phyloP scores from a whole-genome alignment of 495 filamentous ascomycete species.

The Oidiodendron maius region DNA sequence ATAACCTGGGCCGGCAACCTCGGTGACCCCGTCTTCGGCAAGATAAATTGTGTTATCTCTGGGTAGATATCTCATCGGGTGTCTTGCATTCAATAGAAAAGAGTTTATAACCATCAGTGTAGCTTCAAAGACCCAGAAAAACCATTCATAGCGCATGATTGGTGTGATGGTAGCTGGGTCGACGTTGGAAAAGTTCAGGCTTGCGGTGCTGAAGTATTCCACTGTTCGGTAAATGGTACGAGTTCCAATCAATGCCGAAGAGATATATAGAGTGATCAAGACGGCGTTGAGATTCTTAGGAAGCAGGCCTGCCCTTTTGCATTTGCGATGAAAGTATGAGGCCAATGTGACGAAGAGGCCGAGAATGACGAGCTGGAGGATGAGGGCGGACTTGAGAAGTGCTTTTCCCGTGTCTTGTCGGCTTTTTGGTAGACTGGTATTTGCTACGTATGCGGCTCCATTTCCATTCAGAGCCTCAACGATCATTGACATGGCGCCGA shows the following conservation, averaged over 20 bases:
- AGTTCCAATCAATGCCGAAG: slow-evolving; percentile 50
- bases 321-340: slow-evolving; percentile 53
- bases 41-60: slow-evolving; percentile 59
- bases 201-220: slow-evolving; percentile 47
- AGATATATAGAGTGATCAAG: slow-evolving; percentile 56
- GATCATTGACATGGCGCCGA: slow-evolving; percentile 53
- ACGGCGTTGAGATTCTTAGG: slow-evolving; percentile 50
- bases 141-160: slow-evolving; percentile 61
- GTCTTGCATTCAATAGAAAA: slow-evolving; percentile 54
- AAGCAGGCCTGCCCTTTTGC: slow-evolving; percentile 43
- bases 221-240: slow-evolving; percentile 64
- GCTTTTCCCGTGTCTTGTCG: slow-evolving; percentile 48
- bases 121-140: slow-evolving; percentile 68
- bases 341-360: slow-evolving; percentile 53
- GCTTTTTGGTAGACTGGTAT: slow-evolving; percentile 30
- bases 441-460: slow-evolving; percentile 58
- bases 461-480: slow-evolving; percentile 65
- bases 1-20: slow-evolving; percentile 59
- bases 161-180: slow-evolving; percentile 33
- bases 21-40: slow-evolving; percentile 55
- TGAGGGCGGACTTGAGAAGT: slow-evolving; percentile 59
- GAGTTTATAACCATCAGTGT: slow-evolving; percentile 58
- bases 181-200: slow-evolving; percentile 9
- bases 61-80: slow-evolving; percentile 58
- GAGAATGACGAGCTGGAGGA: slow-evolving; percentile 64